A percentile compares a stretch with the other conserved stretches of the same genome.
Evolutionary conservation across 768 basidiomycete genomes (phyloP).

Genomic region (Lentinula aciculospora): DNA sequence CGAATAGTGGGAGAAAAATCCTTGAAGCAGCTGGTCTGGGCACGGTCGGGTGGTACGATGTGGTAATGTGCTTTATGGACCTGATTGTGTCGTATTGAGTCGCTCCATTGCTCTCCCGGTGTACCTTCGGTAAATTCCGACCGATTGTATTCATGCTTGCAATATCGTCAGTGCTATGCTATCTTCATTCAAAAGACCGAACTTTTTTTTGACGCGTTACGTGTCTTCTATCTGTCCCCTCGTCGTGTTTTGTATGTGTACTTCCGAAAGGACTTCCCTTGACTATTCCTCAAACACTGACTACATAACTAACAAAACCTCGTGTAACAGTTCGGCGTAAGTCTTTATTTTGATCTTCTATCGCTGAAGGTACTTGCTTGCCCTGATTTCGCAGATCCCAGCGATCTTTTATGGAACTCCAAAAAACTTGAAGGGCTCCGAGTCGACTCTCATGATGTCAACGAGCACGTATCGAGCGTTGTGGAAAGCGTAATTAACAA

Average conservation of each 20-base stretch:
- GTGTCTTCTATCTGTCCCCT: not conserved
- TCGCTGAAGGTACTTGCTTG: not conserved
- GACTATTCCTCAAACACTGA: not conserved
- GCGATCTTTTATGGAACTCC: not conserved
- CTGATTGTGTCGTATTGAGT: not conserved
- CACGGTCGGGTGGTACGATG: not conserved
- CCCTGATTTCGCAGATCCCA: not conserved
- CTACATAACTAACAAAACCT: too few species aligned
- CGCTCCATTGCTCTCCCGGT: not conserved
- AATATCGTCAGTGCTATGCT: not conserved
- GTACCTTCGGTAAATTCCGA: not conserved
- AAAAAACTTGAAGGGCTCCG: not conserved
- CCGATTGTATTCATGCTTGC: constrained; percentile 3
- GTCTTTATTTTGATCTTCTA: not conserved
- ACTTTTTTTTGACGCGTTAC: not conserved
- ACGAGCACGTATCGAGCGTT: not conserved
- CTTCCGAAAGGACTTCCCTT: not conserved
- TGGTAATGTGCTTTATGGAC: not conserved
- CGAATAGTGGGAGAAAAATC: not conserved
- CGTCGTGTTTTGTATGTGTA: not conserved
- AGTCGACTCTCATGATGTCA: not conserved
- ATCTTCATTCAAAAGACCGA: not conserved
- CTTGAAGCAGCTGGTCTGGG: not conserved
- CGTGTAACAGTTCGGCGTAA: not conserved
- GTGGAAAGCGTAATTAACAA: not conserved